Evolutionary conservation across 306 rosid species (phyloP).

Genomic region (Cajanus cajan): DNA sequence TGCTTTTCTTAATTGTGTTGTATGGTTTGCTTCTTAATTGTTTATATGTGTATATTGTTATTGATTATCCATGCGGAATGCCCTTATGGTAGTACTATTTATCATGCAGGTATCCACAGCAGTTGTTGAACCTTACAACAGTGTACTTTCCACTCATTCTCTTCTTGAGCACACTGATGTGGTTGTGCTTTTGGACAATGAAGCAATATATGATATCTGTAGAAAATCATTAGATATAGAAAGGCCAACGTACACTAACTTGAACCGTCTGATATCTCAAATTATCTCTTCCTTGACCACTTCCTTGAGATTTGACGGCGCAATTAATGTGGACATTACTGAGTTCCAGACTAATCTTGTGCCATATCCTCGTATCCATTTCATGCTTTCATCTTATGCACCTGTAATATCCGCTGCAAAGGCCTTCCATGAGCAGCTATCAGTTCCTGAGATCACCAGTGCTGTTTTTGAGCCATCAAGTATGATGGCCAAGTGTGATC

Average conservation of each 20-base stretch:
- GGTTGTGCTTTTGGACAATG: constrained; percentile 76
- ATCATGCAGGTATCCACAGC: constrained; percentile 73
- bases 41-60: not conserved
- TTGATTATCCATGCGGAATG: constrained; percentile 1
- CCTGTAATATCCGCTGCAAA: constrained; percentile 74
- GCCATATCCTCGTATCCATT: constrained; percentile 83
- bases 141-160: constrained; percentile 81
- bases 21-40: not conserved
- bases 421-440: constrained; percentile 77
- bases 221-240: constrained; percentile 70
- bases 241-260: constrained; percentile 70
- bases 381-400: constrained; percentile 79
- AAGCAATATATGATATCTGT: constrained; percentile 82
- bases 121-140: constrained; percentile 84
- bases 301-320: constrained; percentile 81
- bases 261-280: constrained; percentile 77
- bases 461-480: constrained; percentile 75
- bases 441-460: constrained; percentile 78
- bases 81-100: not conserved
- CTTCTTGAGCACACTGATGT: constrained; percentile 84
- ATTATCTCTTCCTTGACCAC: constrained; percentile 72
- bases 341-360: constrained; percentile 83
- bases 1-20: not conserved
- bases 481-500: constrained; percentile 87
- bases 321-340: constrained; percentile 71